A percentile compares a stretch with the other conserved stretches of the same genome.
These are phyloP conservation scores for Gnetum montanum DNA, from an alignment of 75 land plant genomes.

Conservation along the genomic window DNA sequence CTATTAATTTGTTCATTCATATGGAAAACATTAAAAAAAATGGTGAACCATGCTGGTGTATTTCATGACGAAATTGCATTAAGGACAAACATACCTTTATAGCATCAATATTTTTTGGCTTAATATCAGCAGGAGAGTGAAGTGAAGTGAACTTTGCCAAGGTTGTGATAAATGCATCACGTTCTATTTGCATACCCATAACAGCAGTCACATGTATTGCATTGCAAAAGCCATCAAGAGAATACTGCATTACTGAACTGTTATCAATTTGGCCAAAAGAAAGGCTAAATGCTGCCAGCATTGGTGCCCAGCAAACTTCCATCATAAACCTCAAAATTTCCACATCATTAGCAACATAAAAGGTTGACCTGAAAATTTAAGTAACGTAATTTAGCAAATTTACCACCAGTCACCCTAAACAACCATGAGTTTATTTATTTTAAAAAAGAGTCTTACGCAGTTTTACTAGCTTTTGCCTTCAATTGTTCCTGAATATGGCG, in stretches of 20 bases:
- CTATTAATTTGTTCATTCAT: too few relatives aligned
- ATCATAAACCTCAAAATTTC: constrained; percentile 68
- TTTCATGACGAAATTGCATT: too few relatives aligned
- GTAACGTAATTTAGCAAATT: background rate
- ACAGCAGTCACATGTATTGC: constrained; percentile 77
- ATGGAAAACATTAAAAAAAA: too few relatives aligned
- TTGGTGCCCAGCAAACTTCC: constrained; percentile 78
- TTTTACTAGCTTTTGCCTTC: constrained; percentile 58
- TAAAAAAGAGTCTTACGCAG: constrained; percentile 71
- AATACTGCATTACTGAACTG: constrained; percentile 37
- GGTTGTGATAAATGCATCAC: constrained; percentile 80
- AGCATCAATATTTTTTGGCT: constrained; percentile 78
- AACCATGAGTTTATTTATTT: background rate
- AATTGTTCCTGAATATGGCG: constrained; percentile 79
- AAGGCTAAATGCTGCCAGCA: constrained; percentile 83
- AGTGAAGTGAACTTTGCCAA: constrained; percentile 75
- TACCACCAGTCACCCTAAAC: background rate
- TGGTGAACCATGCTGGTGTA: too few relatives aligned
- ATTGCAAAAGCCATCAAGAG: constrained; percentile 60
- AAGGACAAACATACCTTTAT: too few relatives aligned
- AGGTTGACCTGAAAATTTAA: constrained; percentile 53
- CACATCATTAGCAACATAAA: constrained; percentile 45
- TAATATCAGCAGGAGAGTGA: constrained; percentile 76
- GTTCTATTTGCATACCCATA: constrained; percentile 71
- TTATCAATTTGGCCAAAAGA: constrained; percentile 74